phyloP scores from a whole-genome alignment of 345 rosid genomes.

The Gynandropsis gynandra region DNA sequence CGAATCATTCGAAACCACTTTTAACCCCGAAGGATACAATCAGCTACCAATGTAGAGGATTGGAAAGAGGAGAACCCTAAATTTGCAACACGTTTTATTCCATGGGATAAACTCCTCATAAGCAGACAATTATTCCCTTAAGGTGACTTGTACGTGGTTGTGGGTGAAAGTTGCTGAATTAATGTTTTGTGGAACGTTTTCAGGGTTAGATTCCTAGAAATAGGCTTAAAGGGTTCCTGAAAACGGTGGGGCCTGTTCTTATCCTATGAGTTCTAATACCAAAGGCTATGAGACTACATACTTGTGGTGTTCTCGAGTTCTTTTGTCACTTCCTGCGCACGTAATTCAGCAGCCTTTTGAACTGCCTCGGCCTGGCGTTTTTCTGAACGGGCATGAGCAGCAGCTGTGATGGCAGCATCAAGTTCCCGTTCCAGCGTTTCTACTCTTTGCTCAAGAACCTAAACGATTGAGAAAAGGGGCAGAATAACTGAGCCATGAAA shows the following conservation, averaged over 20 bases:
- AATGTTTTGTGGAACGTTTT: too few relatives aligned
- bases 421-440: conserved; percentile 92
- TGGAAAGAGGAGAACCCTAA: too few relatives aligned
- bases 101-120: too few relatives aligned
- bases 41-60: too few relatives aligned
- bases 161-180: too few relatives aligned
- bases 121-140: too few relatives aligned
- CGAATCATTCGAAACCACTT: too few relatives aligned
- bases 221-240: neutral
- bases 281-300: conserved; percentile 25
- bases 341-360: conserved; percentile 81
- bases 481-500: neutral
- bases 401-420: conserved; percentile 93
- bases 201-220: neutral
- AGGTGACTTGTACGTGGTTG: too few relatives aligned
- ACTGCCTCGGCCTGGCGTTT: conserved; percentile 89
- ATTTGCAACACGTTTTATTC: too few relatives aligned
- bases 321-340: conserved; percentile 61
- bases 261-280: too few relatives aligned
- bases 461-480: conserved; percentile 9
- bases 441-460: conserved; percentile 95
- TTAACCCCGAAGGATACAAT: neutral
- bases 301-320: conserved; percentile 98
- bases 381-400: conserved; percentile 87
- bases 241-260: neutral